Conservation (phyloP, 2,329 filamentous ascomycete species). For the Lachnellula occidentalis region DNA sequence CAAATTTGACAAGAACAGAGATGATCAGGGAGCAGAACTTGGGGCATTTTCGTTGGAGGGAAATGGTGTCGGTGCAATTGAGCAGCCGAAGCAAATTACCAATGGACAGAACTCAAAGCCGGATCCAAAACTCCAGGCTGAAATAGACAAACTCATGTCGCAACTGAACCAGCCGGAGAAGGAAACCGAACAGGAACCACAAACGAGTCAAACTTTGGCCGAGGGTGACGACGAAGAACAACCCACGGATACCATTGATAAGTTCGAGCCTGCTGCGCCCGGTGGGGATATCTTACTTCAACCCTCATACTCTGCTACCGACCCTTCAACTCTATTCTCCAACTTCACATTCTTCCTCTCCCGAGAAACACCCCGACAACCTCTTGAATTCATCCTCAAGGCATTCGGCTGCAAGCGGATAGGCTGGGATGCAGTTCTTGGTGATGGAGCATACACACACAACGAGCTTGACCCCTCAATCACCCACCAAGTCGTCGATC, state of each 20-base stretch:
- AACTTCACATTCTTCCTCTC: slow-evolving; percentile 90
- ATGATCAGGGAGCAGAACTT: slow-evolving; percentile 84
- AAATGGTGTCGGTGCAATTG: slow-evolving; percentile 51
- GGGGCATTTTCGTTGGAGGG: slow-evolving; percentile 88
- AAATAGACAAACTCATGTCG: slow-evolving; percentile 63
- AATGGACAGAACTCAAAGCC: slow-evolving; percentile 47
- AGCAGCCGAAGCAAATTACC: slow-evolving; percentile 47
- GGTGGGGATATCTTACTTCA: slow-evolving; percentile 84
- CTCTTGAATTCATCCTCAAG: slow-evolving; percentile 87
- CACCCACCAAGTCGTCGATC: slow-evolving; percentile 93
- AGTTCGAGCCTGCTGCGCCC: slow-evolving; percentile 78
- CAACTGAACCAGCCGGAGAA: slow-evolving; percentile 55
- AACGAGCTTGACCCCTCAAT: slow-evolving; percentile 83
- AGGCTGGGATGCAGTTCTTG: slow-evolving; percentile 87
- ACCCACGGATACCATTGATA: slow-evolving; percentile 68
- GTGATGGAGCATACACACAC: slow-evolving; percentile 86
- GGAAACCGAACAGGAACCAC: slow-evolving; percentile 37
- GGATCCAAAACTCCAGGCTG: slow-evolving; percentile 58
- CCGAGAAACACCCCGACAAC: slow-evolving; percentile 83
- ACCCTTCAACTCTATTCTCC: slow-evolving; percentile 73
- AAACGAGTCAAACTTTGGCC: slow-evolving; percentile 38
- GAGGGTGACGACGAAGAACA: slow-evolving; percentile 40
- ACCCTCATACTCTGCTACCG: slow-evolving; percentile 60
- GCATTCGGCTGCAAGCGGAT: slow-evolving; percentile 94
- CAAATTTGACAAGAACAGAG: slow-evolving; percentile 81